A percentile compares a stretch with the other conserved stretches of the same genome.
These are phyloP conservation scores for Geosiphon pyriformis DNA, from an alignment of 192 early-diverging fungal genomes.

Conservation along the genomic window DNA sequence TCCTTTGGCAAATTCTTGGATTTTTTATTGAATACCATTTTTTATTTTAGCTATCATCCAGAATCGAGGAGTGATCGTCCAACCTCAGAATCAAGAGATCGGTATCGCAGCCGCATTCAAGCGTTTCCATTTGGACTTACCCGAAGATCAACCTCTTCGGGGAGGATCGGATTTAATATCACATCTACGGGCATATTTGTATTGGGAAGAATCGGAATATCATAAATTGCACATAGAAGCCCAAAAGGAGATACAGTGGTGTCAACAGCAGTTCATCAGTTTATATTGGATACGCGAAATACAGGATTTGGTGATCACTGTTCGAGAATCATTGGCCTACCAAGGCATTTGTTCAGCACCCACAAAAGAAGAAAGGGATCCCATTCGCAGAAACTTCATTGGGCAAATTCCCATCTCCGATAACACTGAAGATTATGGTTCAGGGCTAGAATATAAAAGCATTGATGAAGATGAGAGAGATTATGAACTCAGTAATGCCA, in stretches of 20 bases:
- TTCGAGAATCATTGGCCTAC: slow-evolving; percentile 24
- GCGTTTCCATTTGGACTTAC: slow-evolving; percentile 21
- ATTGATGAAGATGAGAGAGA: background rate
- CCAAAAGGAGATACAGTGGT: slow-evolving; percentile 22
- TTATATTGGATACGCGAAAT: slow-evolving; percentile 33
- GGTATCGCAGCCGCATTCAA: slow-evolving; percentile 24
- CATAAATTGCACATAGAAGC: slow-evolving; percentile 14
- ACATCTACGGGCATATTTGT: slow-evolving; percentile 29
- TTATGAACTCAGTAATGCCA: background rate
- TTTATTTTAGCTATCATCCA: slow-evolving; percentile 23
- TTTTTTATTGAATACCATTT: background rate
- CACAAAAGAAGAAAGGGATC: slow-evolving; percentile 21
- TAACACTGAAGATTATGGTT: background rate
- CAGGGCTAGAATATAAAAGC: background rate
- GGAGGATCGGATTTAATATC: slow-evolving; percentile 31
- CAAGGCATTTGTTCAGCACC: slow-evolving; percentile 14
- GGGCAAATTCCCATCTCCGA: background rate
- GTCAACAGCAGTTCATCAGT: slow-evolving; percentile 28
- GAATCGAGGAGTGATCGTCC: slow-evolving; percentile 26
- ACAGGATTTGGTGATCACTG: slow-evolving; percentile 25
- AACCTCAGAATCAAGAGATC: slow-evolving; percentile 22
- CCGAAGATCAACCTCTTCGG: slow-evolving; percentile 6
- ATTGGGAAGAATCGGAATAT: slow-evolving; percentile 28
- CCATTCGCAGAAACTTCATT: slow-evolving; percentile 24
- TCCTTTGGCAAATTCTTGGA: background rate